A percentile compares a stretch with the other conserved stretches of the same genome.
Evolutionary conservation across 23 red algal genomes (phyloP).

Genomic region (Gracilaria domingensis): DNA sequence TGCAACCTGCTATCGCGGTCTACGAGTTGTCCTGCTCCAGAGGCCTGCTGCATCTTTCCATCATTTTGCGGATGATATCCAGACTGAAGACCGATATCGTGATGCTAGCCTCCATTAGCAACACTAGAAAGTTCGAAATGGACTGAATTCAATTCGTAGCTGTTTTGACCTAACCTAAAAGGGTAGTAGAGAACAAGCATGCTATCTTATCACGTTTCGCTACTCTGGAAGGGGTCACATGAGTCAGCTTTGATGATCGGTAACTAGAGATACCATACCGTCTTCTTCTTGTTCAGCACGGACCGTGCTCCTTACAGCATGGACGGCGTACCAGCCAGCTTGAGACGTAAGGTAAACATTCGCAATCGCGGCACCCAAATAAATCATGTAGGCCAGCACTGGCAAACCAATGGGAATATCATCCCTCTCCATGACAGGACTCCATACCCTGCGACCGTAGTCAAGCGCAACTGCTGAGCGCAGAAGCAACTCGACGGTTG

Average conservation of each 20-base stretch:
- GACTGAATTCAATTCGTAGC: no score
- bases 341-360: slow-evolving; percentile 38
- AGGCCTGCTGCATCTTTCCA: no score
- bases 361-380: slow-evolving; percentile 19
- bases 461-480: slow-evolving; percentile 39
- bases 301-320: background rate
- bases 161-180: no score
- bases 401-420: slow-evolving; percentile 60
- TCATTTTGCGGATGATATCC: no score
- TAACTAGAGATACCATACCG: slow-evolving; percentile 18
- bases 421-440: slow-evolving; percentile 63
- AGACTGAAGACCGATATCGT: no score
- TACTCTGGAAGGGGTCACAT: background rate
- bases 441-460: slow-evolving; percentile 56
- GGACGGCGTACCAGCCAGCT: slow-evolving; percentile 37
- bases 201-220: no score
- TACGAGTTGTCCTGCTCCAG: no score
- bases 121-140: no score
- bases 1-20: no score
- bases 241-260: background rate
- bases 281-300: slow-evolving; percentile 16
- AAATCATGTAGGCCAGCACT: slow-evolving; percentile 14
- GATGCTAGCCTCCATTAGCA: no score
- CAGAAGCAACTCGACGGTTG: slow-evolving; percentile 26
- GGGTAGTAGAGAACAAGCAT: no score